phyloP scores from a whole-genome alignment of 148 eudicot genomes.

The Linanthus parryae region DNA sequence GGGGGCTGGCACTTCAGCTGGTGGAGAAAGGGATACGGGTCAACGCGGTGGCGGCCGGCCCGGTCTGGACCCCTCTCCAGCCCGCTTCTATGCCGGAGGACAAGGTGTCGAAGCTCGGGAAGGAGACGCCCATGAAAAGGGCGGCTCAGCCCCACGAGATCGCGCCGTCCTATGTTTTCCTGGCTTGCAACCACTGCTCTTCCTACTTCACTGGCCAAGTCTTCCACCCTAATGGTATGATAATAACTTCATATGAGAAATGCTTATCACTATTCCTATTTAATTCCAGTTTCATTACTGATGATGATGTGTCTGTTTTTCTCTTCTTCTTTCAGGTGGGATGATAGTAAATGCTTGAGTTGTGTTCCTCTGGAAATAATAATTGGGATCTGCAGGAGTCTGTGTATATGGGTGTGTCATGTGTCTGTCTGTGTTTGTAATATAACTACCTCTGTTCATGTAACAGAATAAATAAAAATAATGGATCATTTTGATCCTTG shows the following conservation, averaged over 20 bases:
- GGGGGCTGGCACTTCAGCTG: conserved; percentile 25
- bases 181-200: conserved; percentile 5
- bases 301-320: not conserved
- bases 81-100: not conserved
- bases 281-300: too few species aligned
- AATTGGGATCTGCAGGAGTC: not conserved
- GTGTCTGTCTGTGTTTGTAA: too few species aligned
- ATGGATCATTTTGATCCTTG: too few species aligned
- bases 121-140: conserved; percentile 1
- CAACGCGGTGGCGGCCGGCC: not conserved
- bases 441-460: too few species aligned
- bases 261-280: too few species aligned
- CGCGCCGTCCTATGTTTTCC: not conserved
- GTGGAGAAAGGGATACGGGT: not conserved
- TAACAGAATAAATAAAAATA: too few species aligned
- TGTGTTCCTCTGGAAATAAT: not conserved
- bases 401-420: too few species aligned
- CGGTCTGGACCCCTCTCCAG: not conserved
- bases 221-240: conserved; percentile 2
- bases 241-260: too few species aligned
- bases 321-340: not conserved
- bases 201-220: conserved; percentile 4
- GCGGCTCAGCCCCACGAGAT: not conserved
- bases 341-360: not conserved
- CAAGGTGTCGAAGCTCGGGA: not conserved